These are phyloP conservation scores for Cryptococcus neoformans DNA, from an alignment of 1,284 basidiomycete genomes.

Conservation along the genomic window DNA sequence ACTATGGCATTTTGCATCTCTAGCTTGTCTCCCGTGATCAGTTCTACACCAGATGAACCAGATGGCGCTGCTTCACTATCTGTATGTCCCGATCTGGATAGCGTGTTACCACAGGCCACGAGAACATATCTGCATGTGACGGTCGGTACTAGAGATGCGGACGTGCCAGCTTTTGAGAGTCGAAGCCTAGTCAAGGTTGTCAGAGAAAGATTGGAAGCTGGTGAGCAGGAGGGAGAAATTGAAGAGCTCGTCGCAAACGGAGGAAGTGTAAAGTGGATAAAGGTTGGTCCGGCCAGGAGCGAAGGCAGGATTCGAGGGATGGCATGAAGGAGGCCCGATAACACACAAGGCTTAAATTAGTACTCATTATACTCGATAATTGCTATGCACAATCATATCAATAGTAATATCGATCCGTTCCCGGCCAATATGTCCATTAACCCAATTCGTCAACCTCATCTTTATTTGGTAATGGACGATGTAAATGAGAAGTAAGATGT, in stretches of 20 bases:
- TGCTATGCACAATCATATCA: no score
- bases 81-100: conserved; percentile 6
- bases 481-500: no score
- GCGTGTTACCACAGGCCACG: conserved; percentile 54
- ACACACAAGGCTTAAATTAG: no score
- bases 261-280: conserved; percentile 30
- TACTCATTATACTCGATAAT: no score
- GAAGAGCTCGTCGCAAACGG: conserved; percentile 33
- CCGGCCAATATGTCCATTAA: no score
- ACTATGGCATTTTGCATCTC: conserved; percentile 75
- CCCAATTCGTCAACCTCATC: no score
- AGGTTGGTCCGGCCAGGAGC: conserved; percentile 19
- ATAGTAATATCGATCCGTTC: no score
- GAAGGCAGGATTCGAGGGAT: conserved; percentile 35
- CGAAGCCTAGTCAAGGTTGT: conserved; percentile 32
- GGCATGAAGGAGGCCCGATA: background rate
- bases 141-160: conserved; percentile 65
- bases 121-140: conserved; percentile 73
- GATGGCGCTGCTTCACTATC: background rate
- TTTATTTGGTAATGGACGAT: no score
- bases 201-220: conserved; percentile 23
- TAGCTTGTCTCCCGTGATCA: conserved; percentile 54
- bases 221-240: conserved; percentile 19
- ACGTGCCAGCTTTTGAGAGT: conserved; percentile 64
- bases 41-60: conserved; percentile 17